Evolutionary conservation across 2,329 filamentous ascomycete species (phyloP).

Genomic region (Fusarium sp.): DNA sequence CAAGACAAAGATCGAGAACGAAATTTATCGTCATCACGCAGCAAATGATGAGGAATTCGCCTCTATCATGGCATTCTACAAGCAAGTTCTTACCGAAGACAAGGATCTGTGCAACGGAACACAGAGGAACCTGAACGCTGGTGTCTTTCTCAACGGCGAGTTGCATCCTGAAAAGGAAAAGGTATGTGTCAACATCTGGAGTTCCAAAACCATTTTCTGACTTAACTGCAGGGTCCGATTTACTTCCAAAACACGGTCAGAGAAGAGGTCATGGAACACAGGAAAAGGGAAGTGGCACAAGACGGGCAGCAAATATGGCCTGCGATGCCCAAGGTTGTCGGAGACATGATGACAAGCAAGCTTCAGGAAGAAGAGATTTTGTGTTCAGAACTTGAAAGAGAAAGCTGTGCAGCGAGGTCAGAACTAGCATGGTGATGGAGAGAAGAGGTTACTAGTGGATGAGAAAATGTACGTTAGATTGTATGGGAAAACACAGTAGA

Average conservation of each 20-base stretch:
- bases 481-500: not conserved
- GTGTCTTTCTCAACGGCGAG: conserved; percentile 72
- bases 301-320: conserved; percentile 60
- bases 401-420: conserved; percentile 16
- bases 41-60: conserved; percentile 68
- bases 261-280: conserved; percentile 58
- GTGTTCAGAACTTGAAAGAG: conserved; percentile 41
- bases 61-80: conserved; percentile 69
- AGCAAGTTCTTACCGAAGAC: conserved; percentile 72
- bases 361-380: conserved; percentile 43
- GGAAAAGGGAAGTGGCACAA: conserved; percentile 55
- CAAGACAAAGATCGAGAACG: conserved; percentile 68
- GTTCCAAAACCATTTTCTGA: not conserved
- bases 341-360: conserved; percentile 43
- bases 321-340: conserved; percentile 43
- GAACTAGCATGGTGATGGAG: conserved; percentile 33
- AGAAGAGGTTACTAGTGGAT: no score
- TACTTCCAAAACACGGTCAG: conserved; percentile 63
- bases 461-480: not conserved
- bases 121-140: conserved; percentile 70
- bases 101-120: conserved; percentile 70
- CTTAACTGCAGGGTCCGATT: conserved; percentile 56
- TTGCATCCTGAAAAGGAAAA: conserved; percentile 71
- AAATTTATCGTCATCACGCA: conserved; percentile 71
- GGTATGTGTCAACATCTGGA: conserved; percentile 36